Conservation (phyloP, 345 rosid genomes). For the Salix purpurea region DNA sequence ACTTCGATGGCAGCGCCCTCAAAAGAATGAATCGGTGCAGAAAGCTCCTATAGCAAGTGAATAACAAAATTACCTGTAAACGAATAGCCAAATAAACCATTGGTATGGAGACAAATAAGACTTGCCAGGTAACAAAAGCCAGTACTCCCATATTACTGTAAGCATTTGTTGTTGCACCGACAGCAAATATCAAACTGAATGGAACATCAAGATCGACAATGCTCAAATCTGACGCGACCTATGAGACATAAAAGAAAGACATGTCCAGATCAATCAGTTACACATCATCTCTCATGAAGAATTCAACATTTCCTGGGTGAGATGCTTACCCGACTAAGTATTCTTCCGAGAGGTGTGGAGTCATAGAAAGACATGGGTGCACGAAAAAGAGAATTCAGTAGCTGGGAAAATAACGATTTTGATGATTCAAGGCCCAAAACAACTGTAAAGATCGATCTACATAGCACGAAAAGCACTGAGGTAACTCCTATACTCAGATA, state of each 20-base stretch:
- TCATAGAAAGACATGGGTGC: conserved; percentile 89
- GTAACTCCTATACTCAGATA: conserved; percentile 53
- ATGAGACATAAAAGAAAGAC: background rate
- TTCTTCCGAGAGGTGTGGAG: conserved; percentile 85
- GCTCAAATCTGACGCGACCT: conserved; percentile 85
- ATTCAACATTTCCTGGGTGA: background rate
- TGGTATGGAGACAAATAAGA: conserved; percentile 71
- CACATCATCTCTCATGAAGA: background rate
- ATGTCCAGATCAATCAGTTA: background rate
- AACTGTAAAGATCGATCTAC: conserved; percentile 49
- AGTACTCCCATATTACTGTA: conserved; percentile 71
- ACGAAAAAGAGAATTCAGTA: conserved; percentile 61
- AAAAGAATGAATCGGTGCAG: background rate
- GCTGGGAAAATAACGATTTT: conserved; percentile 57
- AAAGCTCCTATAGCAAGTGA: background rate
- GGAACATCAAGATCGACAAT: conserved; percentile 89
- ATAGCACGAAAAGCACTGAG: conserved; percentile 46
- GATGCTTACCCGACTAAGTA: conserved; percentile 63
- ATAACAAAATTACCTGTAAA: conserved; percentile 55
- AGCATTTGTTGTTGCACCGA: conserved; percentile 57
- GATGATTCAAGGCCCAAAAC: conserved; percentile 60
- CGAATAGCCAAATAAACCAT: conserved; percentile 57
- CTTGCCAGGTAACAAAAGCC: conserved; percentile 87
- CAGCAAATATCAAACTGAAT: conserved; percentile 56
- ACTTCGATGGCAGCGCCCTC: background rate